Evolutionary conservation across 345 rosid species (phyloP).

Genomic region (Passiflora organensis): DNA sequence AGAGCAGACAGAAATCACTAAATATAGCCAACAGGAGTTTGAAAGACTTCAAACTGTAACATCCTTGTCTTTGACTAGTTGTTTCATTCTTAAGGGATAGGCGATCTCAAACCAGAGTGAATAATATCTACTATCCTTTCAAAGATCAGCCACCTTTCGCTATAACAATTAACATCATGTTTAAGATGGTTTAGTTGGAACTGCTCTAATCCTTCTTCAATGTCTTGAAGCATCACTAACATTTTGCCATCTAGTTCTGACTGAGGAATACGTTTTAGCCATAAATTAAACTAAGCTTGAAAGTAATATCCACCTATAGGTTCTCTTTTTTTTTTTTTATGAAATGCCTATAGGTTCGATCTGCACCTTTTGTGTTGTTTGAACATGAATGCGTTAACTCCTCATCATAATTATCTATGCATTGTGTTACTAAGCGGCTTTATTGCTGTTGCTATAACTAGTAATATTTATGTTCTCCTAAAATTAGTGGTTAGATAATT

Average conservation of each 20-base stretch:
- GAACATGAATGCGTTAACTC: too few species aligned
- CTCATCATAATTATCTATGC: too few species aligned
- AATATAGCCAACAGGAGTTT: conserved; percentile 81
- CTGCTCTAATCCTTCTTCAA: background rate
- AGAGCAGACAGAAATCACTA: conserved; percentile 88
- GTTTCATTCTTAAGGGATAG: background rate
- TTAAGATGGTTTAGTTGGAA: too few species aligned
- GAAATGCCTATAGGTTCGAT: too few species aligned
- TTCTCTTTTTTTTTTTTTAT: too few species aligned
- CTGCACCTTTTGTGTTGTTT: too few species aligned
- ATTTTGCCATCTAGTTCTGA: background rate
- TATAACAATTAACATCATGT: background rate
- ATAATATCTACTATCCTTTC: background rate
- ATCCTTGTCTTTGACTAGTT: background rate
- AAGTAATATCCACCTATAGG: too few species aligned
- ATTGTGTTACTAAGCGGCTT: too few species aligned
- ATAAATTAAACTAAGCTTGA: too few species aligned
- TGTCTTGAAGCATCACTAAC: background rate
- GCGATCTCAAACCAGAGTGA: background rate
- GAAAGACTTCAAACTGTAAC: conserved; percentile 92
- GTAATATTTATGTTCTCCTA: too few species aligned
- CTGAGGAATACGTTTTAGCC: background rate
- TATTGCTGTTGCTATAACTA: too few species aligned
- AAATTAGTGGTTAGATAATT: too few species aligned
- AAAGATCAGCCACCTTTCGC: background rate